Base-by-base conservation (phyloP, 768 basidiomycete species). In the Bullera alba region DNA sequence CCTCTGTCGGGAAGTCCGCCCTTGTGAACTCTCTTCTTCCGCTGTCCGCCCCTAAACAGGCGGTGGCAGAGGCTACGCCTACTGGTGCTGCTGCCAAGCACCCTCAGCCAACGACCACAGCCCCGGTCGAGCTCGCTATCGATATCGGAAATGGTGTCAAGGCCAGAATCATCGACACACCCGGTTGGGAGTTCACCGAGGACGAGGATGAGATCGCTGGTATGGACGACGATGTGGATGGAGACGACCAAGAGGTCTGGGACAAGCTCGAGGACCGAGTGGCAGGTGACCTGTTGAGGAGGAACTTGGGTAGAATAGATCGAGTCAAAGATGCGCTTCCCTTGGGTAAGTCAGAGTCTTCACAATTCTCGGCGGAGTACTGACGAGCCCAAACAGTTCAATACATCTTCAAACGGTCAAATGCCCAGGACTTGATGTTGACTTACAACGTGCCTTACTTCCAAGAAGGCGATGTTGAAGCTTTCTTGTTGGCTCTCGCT, bases 1-100 rank as follows among this genome's bases (percentile, higher is more conserved):
- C 86, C 0, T 90, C 89, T 63, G 89, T 78, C 12, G 91, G 91
- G 14, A 93, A 95, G 76, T 86, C 86, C 42, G 79, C 87, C 0
- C 76, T 93, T 38, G 76, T 93, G 60, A 91, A 95, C 72, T 85
- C 88, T 2, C 75, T 95, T 81, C 16, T 75, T 75, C 42, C 79
- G 76, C 46, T 60, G 76, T 30, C 32, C 14, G 42, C 43, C 38
- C 12, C 74, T 74, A 7, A 57, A 37, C 69, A 86, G 17, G 77
- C 81, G 6, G 75, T 85, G 6, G 89, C 64, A 1, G 37, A 62
- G 12, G 86, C 67, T 71, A 70, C 32, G 53, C 80, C n/a, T 69
- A 78, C 32, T 66, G 46, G 38, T 10, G 57, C 58, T 2, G 57
- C 58, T 77, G 21, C 74, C 74, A 29, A 77, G 79, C 21, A 77